phyloP scores from a whole-genome alignment of 1,284 basidiomycete genomes.

The Leccinum pachyderme region DNA sequence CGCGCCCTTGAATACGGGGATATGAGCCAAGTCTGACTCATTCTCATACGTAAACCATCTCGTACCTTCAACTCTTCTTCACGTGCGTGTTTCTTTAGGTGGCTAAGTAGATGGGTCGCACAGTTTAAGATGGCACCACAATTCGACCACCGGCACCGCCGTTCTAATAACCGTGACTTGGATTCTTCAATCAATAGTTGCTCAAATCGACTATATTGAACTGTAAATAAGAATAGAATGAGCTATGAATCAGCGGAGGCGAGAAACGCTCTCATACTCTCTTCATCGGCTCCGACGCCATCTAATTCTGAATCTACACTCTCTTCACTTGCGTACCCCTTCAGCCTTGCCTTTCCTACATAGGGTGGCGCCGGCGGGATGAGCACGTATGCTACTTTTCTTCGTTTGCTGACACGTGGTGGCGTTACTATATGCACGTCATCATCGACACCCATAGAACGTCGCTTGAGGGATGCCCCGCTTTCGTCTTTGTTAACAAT shows the following conservation, averaged over 20 bases:
- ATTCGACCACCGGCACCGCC: slow-evolving; percentile 56
- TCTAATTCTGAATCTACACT: slow-evolving; percentile 14
- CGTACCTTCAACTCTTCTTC: slow-evolving; percentile 36
- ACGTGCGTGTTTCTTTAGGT: slow-evolving; percentile 49
- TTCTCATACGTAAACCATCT: background rate
- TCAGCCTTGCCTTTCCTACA: slow-evolving; percentile 22
- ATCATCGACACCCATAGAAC: slow-evolving; percentile 12
- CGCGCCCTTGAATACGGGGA: slow-evolving; percentile 12
- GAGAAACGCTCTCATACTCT: slow-evolving; percentile 31
- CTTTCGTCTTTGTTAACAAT: slow-evolving; percentile 6
- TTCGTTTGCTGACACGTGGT: slow-evolving; percentile 24
- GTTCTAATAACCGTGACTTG: slow-evolving; percentile 45
- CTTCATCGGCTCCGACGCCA: slow-evolving; percentile 25
- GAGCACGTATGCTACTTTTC: slow-evolving; percentile 30
- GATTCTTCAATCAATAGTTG: slow-evolving; percentile 43
- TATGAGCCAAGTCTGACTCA: background rate
- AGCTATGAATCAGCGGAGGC: slow-evolving; percentile 27
- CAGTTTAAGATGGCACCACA: slow-evolving; percentile 59
- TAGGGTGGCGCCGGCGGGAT: slow-evolving; percentile 26
- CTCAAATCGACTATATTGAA: slow-evolving; percentile 38
- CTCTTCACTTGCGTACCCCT: slow-evolving; percentile 3
- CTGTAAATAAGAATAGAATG: slow-evolving; percentile 35
- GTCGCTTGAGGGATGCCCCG: slow-evolving; percentile 22
- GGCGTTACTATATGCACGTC: slow-evolving; percentile 4
- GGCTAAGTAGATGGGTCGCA: slow-evolving; percentile 44